Conservation (phyloP, 2,329 filamentous ascomycete species). For the Diaporthe amygdali region DNA sequence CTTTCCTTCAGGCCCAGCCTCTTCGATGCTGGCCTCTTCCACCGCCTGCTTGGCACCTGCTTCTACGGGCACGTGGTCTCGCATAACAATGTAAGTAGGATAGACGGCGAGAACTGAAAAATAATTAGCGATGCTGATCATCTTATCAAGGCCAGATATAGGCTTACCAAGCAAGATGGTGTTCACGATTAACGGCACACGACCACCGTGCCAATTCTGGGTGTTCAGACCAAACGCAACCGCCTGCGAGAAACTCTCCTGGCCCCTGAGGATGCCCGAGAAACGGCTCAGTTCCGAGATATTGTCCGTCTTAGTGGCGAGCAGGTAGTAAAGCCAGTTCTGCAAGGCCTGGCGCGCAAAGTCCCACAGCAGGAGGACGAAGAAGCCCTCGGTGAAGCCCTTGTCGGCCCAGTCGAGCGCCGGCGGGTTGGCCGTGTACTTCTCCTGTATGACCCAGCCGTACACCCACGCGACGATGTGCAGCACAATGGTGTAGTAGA, state of each 20-base stretch:
- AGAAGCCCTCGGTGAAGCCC: slow-evolving; percentile 5
- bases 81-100: neutral
- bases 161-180: neutral
- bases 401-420: slow-evolving; percentile 9
- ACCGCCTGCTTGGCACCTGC: neutral
- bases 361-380: slow-evolving; percentile 30
- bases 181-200: slow-evolving; percentile 24
- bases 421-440: slow-evolving; percentile 18
- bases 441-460: neutral
- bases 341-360: slow-evolving; percentile 31
- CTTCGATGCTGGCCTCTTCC: neutral
- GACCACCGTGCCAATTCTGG: slow-evolving; percentile 24
- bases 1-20: neutral
- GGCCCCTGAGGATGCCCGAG: slow-evolving; percentile 44
- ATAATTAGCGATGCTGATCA: neutral
- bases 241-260: slow-evolving; percentile 47
- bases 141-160: rapidly evolving
- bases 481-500: slow-evolving; percentile 34
- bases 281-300: slow-evolving; percentile 55
- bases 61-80: neutral
- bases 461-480: slow-evolving; percentile 15
- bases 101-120: neutral
- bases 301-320: slow-evolving; percentile 58
- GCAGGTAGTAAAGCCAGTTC: slow-evolving; percentile 29
- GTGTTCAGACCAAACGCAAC: slow-evolving; percentile 46